Evolutionary conservation across 148 eudicot species (phyloP).

Genomic region (Chenopodium quinoa): DNA sequence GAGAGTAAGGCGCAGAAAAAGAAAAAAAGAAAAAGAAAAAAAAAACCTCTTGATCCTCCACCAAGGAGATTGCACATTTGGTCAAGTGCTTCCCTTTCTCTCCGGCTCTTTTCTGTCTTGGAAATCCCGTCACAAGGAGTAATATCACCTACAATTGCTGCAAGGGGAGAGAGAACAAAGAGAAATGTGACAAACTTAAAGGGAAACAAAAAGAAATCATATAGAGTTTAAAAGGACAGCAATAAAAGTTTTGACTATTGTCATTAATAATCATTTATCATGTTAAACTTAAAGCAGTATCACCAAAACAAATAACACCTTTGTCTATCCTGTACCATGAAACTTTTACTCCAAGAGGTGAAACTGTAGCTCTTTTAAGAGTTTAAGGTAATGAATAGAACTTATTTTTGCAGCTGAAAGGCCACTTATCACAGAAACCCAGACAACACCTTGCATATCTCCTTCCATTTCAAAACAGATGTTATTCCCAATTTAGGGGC

Average conservation of each 20-base stretch:
- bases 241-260: background rate
- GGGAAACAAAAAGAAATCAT: background rate
- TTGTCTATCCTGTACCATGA: too few species aligned
- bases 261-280: background rate
- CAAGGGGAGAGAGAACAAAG: background rate
- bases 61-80: slow-evolving; percentile 88
- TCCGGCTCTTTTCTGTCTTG: slow-evolving; percentile 76
- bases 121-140: slow-evolving; percentile 89
- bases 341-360: background rate
- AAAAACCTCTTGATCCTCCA: slow-evolving; percentile 75
- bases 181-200: background rate
- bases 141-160: slow-evolving; percentile 98
- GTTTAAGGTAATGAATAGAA: background rate
- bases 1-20: slow-evolving; percentile 3
- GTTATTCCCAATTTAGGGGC: background rate
- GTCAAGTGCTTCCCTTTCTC: slow-evolving; percentile 81
- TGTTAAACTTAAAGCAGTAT: background rate
- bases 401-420: background rate
- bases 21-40: too few species aligned
- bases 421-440: background rate
- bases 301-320: background rate
- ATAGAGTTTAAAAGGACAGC: background rate
- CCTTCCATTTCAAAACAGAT: background rate
- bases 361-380: too few species aligned
- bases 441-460: background rate